phyloP scores from a whole-genome alignment of 1,284 basidiomycete species.

The Leccinum angustisporum region DNA sequence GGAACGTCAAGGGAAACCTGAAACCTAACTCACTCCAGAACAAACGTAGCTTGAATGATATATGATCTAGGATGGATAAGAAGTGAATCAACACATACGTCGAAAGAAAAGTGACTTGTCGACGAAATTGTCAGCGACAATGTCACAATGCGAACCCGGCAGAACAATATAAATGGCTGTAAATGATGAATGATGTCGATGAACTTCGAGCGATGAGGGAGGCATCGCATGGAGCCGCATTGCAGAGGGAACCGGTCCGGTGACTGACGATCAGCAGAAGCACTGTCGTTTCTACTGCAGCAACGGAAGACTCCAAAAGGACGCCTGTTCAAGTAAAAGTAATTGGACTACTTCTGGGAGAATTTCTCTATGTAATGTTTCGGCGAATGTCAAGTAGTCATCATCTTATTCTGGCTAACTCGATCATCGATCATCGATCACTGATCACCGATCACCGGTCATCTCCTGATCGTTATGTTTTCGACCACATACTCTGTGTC shows the following conservation, averaged over 20 bases:
- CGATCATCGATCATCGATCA: background rate
- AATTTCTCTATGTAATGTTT: background rate
- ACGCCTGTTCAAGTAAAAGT: background rate
- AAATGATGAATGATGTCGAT: background rate
- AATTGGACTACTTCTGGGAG: background rate
- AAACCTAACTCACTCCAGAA: background rate
- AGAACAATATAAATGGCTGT: background rate
- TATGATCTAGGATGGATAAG: background rate
- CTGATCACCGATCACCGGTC: background rate
- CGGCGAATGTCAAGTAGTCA: background rate
- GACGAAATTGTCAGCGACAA: background rate
- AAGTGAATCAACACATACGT: background rate
- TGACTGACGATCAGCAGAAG: background rate
- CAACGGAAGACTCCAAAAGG: background rate
- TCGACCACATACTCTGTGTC: constrained; percentile 98
- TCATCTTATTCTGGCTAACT: background rate
- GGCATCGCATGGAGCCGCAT: background rate
- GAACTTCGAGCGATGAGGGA: background rate
- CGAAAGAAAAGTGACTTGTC: background rate
- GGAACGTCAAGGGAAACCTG: background rate
- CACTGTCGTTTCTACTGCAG: background rate
- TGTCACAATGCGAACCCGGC: background rate
- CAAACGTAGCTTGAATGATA: background rate
- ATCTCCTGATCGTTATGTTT: constrained; percentile 71
- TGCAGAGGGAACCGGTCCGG: background rate